Percentiles rank a stretch among this genome's conserved stretches.
phyloP scores from a whole-genome alignment of 202 grass and related monocot genomes.

The Eragrostis tef region DNA sequence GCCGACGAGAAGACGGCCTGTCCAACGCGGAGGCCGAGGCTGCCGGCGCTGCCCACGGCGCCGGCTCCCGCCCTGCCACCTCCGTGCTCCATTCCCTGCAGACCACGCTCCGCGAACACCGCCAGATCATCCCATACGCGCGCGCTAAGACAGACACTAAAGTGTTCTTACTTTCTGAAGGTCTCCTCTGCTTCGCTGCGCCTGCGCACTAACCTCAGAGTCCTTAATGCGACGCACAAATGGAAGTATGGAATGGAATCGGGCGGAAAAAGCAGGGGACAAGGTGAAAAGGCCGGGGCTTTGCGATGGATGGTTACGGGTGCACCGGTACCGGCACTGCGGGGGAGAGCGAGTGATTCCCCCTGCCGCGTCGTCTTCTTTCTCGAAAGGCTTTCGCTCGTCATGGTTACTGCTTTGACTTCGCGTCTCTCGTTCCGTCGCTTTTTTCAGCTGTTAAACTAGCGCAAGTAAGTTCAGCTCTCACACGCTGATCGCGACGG shows the following conservation, averaged over 20 bases:
- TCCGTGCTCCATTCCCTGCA: constrained; percentile 41
- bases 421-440: constrained; percentile 5
- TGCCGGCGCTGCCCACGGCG: constrained; percentile 70
- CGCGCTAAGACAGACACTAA: not conserved
- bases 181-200: not conserved
- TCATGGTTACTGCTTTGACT: constrained; percentile 42
- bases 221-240: too few species aligned
- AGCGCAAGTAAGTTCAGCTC: not conserved
- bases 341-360: not conserved
- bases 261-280: constrained; percentile 28
- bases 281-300: constrained; percentile 37
- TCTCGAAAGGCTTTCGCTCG: not conserved
- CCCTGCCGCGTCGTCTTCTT: not conserved
- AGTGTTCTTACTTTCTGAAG: not conserved
- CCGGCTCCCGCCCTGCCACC: constrained; percentile 35
- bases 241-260: constrained; percentile 19
- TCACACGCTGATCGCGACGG: constrained; percentile 26
- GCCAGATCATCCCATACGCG: constrained; percentile 48
- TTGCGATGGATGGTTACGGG: constrained; percentile 48
- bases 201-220: not conserved
- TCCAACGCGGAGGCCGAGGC: constrained; percentile 77
- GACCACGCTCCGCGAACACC: constrained; percentile 21
- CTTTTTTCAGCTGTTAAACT: constrained; percentile 5
- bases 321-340: not conserved
- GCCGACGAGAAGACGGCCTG: constrained; percentile 87